Evolutionary conservation across 805 yeast species (phyloP).

Genomic region (Nakazawaea wyomingensis): DNA sequence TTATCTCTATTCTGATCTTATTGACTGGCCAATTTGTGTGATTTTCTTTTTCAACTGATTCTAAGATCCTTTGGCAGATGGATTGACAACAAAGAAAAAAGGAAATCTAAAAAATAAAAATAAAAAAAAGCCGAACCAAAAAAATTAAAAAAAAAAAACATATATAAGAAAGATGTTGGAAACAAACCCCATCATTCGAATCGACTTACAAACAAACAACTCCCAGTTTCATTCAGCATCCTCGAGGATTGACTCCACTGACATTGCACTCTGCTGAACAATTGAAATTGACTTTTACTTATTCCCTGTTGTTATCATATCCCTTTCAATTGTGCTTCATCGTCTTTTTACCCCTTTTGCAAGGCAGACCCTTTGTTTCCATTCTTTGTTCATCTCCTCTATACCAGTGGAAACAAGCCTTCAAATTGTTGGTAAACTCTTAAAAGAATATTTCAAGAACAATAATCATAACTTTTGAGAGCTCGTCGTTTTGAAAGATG

Average conservation of each 20-base stretch:
- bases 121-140: neutral
- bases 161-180: neutral
- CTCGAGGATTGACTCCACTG: neutral
- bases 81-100: no score
- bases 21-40: no score
- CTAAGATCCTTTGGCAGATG: no score
- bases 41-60: no score
- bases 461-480: no score
- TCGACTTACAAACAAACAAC: neutral
- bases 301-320: neutral
- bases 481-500: neutral
- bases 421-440: no score
- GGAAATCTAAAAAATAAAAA: neutral
- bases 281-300: neutral
- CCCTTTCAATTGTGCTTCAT: neutral
- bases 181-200: neutral
- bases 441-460: no score
- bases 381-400: neutral
- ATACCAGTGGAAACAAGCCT: no score
- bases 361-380: neutral
- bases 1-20: no score
- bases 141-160: neutral
- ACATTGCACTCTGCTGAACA: neutral
- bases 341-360: neutral
- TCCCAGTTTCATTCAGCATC: neutral